A percentile compares a stretch with the other conserved stretches of the same genome.
Evolutionary conservation across 352 stramenopile genomes (phyloP).

Genomic region (Sclerospora graminicola): DNA sequence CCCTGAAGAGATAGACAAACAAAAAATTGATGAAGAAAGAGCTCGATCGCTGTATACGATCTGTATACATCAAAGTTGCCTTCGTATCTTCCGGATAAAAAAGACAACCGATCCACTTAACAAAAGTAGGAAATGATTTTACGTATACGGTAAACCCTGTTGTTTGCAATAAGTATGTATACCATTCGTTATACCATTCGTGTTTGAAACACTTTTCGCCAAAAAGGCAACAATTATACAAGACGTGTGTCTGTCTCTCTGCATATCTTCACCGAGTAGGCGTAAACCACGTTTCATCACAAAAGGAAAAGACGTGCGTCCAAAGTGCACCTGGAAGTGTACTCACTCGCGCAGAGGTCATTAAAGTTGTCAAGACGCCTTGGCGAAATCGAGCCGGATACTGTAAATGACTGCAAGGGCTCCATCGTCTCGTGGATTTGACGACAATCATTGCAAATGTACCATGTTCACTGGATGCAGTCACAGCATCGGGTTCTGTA

Average conservation of each 20-base stretch:
- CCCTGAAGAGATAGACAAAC: no score
- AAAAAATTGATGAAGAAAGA: background rate
- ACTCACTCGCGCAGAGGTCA: slow-evolving; percentile 35
- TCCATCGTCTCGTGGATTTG: slow-evolving; percentile 32
- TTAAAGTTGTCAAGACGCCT: slow-evolving; percentile 26
- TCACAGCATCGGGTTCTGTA: slow-evolving; percentile 18
- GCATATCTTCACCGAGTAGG: no score
- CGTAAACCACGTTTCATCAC: slow-evolving; percentile 42
- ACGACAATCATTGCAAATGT: slow-evolving; percentile 48
- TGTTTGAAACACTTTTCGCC: background rate
- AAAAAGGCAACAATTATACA: no score
- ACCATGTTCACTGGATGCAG: slow-evolving; percentile 34
- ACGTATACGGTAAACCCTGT: no score
- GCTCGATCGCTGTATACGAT: no score
- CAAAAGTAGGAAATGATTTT: no score
- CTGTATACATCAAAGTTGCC: no score
- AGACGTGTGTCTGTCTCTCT: no score
- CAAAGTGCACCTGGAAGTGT: slow-evolving; percentile 37
- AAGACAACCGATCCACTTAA: no score
- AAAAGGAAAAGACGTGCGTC: slow-evolving; percentile 47
- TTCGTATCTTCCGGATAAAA: no score
- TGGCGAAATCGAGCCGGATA: slow-evolving; percentile 36
- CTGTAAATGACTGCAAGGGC: slow-evolving; percentile 24
- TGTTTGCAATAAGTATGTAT: no score
- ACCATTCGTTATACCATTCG: no score